Evolutionary conservation across 2,329 filamentous ascomycete genomes (phyloP), one percentile per base, ranked within the genome.

Genomic region (Penicillium sclerotiorum): DNA sequence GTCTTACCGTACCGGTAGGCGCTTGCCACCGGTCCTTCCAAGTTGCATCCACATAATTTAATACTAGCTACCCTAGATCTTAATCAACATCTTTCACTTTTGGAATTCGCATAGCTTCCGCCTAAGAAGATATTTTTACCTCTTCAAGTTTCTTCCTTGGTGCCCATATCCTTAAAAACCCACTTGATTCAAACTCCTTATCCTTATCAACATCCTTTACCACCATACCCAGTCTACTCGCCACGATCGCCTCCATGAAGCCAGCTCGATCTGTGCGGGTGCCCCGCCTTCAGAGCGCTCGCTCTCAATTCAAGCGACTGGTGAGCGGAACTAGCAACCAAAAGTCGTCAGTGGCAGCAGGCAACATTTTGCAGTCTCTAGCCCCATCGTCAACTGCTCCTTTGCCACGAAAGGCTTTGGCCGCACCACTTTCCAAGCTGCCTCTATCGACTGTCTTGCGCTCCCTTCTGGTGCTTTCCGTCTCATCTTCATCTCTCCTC

Each of bases 401-500:
- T n/a, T n/a, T 59, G 8, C 51, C 65, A 25, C 62, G 63, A 39
- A 61, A 63, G 38, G 55, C 56, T 5, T 41, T 62, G 9, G 50
- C 53, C 23, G 63, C 69, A 9, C 69, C 68, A 6, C 53, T 73
- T 20, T 61, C 68, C 12, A 67, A 69, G 23, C 62, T 73, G 8
- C 69, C 69, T 8, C 57, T 73, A 5, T 69, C 69, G 2, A 64
- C 67, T 6, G 64, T 72, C n/a, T 36, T 72, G 27, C 66, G 69
- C 25, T 72, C 69, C 13, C 47, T 72, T 37, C 50, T 72, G 36
- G 65, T 72, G 3, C 59, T 72, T 6, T 70, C 69, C 12, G 59
- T 71, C 23, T 72, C 69, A 1, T 72, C 69, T 5, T 71, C 69
- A 1, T 32, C 65, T 5, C 47, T 86, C 4, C 81, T 96, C 1